Base-by-base conservation (phyloP, 2,329 filamentous ascomycete species). In the Eutypella sp. region DNA sequence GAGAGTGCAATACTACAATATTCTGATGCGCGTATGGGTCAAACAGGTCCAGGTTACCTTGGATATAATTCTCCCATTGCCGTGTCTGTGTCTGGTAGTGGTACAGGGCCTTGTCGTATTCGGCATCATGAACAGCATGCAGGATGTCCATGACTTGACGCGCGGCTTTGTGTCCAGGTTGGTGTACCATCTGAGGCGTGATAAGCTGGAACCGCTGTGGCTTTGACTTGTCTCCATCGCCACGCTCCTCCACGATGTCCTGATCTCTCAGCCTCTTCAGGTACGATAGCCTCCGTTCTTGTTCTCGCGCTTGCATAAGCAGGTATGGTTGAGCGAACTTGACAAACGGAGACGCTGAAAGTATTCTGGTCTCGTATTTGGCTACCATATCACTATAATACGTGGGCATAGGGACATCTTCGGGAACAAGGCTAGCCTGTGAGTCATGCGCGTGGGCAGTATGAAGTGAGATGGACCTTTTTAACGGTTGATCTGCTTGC, bases 1-100 rank as follows among this genome's bases (percentile, higher is more conserved):
- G 82, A 15, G 92, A 97, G 67, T 95, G 95, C 8, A 99, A 72
- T 2, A 97, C 88, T 10, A 95, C 89, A 48, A 99, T 96, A 59
- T 93, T 96, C 60, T 99, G 93, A 60, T 99, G 95, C 1, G 89
- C 87, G 61, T 90, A 93, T 0, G 95, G 93, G 61, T 99, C 90
- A 57, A 96, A 99, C 2, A 97, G 76, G 59, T 95, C 87, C 25
- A 87, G 73, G 55, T 93, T 95, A 13, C 89, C 89, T 42, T 92
- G 84, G 19, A 96, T 85, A 58, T 96, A 96, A 23, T 89, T 88
- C 62, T 99, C 93, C 93, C 93, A 99, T 56, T 96, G 91, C 24
- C 89, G 82, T 46, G 90, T 96, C 62, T 97, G 92, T 0, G 89
- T 96, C 63, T 90, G 82, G 62, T 97, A 99, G 57, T 91, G 90